These are phyloP conservation scores for Cladobotryum protrusum DNA, from an alignment of 2,329 filamentous ascomycete genomes.

Conservation along the genomic window DNA sequence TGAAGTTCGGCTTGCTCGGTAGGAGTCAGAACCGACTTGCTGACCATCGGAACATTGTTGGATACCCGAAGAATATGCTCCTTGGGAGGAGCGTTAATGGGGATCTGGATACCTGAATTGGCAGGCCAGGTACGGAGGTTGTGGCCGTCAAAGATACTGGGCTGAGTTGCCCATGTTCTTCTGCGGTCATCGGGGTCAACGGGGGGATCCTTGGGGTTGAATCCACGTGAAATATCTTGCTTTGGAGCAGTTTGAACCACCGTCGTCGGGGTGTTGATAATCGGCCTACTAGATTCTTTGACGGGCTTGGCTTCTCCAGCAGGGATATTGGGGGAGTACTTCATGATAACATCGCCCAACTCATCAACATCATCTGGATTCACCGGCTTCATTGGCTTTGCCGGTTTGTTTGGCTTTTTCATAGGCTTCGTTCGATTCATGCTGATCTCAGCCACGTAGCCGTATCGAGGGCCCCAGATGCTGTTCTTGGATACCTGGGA, in stretches of 20 bases:
- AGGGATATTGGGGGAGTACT: background rate
- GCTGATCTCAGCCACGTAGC: no score
- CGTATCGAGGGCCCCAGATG: slow-evolving; percentile 20
- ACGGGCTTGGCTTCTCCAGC: background rate
- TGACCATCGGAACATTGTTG: slow-evolving; percentile 28
- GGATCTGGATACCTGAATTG: slow-evolving; percentile 10
- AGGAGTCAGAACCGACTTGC: slow-evolving; percentile 31
- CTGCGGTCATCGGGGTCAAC: background rate
- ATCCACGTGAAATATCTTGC: background rate
- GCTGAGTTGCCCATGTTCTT: slow-evolving; percentile 20
- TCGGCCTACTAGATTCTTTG: no score
- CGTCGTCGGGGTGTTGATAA: no score
- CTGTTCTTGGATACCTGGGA: slow-evolving; percentile 13
- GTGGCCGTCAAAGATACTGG: slow-evolving; percentile 15
- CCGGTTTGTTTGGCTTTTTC: background rate
- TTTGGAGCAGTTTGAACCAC: background rate
- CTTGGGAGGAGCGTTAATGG: slow-evolving; percentile 17
- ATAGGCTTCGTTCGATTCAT: background rate
- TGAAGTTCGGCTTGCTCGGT: slow-evolving; percentile 16
- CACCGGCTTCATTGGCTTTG: no score
- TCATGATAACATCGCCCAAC: no score
- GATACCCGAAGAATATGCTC: slow-evolving; percentile 33
- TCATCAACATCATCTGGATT: no score
- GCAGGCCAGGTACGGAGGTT: slow-evolving; percentile 11
- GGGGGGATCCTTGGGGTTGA: background rate